Conservation (phyloP, 1,284 basidiomycete species). For the Anthracocystis setariae region DNA sequence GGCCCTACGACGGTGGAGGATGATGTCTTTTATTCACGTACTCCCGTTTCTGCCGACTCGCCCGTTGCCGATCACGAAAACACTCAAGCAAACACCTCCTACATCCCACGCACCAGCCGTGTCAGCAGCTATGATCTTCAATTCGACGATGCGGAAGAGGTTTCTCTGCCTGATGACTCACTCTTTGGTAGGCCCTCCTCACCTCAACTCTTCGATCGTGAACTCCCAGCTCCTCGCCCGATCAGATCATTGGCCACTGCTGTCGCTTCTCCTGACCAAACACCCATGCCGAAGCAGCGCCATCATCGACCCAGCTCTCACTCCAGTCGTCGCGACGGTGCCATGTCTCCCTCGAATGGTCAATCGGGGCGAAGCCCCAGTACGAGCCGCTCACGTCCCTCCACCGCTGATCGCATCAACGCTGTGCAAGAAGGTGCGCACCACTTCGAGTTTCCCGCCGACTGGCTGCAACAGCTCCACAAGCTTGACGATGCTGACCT, state of each 20-base stretch:
- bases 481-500: conserved; percentile 25
- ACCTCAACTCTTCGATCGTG: conserved; percentile 27
- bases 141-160: conserved; percentile 47
- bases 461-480: conserved; percentile 42
- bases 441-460: conserved; percentile 33
- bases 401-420: not conserved
- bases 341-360: conserved; percentile 22
- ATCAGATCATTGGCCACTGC: conserved; percentile 5
- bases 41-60: not conserved
- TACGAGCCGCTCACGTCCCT: conserved; percentile 12
- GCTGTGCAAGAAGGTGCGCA: conserved; percentile 27
- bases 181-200: conserved; percentile 40
- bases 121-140: conserved; percentile 50
- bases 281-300: conserved; percentile 42
- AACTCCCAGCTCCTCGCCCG: conserved; percentile 12
- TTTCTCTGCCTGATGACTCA: conserved; percentile 24
- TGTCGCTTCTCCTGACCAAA: conserved; percentile 34
- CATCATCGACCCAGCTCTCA: conserved; percentile 22
- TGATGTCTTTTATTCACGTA: conserved; percentile 28
- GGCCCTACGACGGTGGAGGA: conserved; percentile 28
- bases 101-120: conserved; percentile 40
- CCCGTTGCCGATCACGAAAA: not conserved
- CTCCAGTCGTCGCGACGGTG: conserved; percentile 23
- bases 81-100: conserved; percentile 15
- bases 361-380: conserved; percentile 22